phyloP scores from a whole-genome alignment of 352 stramenopile genomes.

The Thraustochytrium striatum region DNA sequence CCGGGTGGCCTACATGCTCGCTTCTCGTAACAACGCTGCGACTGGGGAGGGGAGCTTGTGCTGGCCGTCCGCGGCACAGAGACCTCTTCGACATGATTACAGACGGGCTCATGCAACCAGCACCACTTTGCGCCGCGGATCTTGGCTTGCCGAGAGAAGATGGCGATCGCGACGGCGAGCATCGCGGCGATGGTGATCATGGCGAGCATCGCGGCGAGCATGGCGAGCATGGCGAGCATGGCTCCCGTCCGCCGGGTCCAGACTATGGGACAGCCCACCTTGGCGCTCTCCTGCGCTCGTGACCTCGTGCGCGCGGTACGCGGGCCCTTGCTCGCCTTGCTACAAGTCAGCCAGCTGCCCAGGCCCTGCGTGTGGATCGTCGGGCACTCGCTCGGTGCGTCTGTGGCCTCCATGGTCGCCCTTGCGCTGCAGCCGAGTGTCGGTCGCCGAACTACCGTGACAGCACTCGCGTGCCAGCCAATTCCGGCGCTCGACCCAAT shows the following conservation, averaged over 20 bases:
- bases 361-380: not conserved
- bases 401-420: conserved; percentile 7
- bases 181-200: too few species aligned
- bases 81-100: conserved; percentile 34
- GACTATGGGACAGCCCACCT: too few species aligned
- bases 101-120: conserved; percentile 25
- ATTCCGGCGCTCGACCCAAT: not conserved
- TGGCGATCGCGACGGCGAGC: not conserved
- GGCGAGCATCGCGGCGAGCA: too few species aligned
- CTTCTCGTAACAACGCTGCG: not conserved
- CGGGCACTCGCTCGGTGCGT: conserved; percentile 19
- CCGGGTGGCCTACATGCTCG: conserved; percentile 7
- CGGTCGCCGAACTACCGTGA: not conserved
- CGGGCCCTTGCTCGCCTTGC: not conserved
- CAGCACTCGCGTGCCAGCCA: not conserved
- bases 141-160: conserved; percentile 2
- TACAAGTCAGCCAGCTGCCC: not conserved
- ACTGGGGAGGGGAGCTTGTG: not conserved
- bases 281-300: conserved; percentile 12
- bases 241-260: too few species aligned
- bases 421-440: not conserved
- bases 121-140: not conserved
- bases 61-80: conserved; percentile 36
- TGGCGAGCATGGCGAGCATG: too few species aligned
- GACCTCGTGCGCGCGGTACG: not conserved